Evolutionary conservation across 352 stramenopile species (phyloP), one percentile per base, ranked within the genome.

Genomic region (Hyaloperonospora brassicae): DNA sequence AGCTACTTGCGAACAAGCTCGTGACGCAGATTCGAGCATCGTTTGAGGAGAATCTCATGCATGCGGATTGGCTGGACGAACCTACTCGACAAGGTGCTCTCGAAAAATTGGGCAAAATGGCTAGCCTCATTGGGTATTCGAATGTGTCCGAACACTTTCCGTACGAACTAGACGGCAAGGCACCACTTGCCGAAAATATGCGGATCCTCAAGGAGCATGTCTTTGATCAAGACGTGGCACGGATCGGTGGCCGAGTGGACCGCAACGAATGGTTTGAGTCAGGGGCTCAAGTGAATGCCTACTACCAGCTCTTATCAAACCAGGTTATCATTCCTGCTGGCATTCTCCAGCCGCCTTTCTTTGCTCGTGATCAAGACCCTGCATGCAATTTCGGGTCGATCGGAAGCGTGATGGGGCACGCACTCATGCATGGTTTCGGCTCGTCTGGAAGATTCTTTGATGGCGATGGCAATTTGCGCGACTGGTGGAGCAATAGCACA

Each of bases 361-460:
- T 98, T 54, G 69, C 91, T 43, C 73, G 72, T 21, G 67, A 76
- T 27, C 68, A 66, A 0, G 86, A 97, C 38, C 70, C 89, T 34
- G 86, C 89, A 9, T 84, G 93, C 2, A 98, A 98, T 55, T 98
- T 94, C 62, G 95, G 95, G 12, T 79, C 77, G 1, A 98, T 98
- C 57, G 91, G 93, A 14, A 88, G 79, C 10, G 75, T 98, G 41
- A 95, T 98, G 45, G 95, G 90, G 4, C 95, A 98, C 59, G 95
- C 98, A 64, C 93, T 98, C 65, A 98, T 89, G 2, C 95, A 98
- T 61, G 95, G 91, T 5, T 98, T 97, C 64, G 95, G 98, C 56
- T 84, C 95, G 46, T 84, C 93, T 30, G 94, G 93, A 5, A 71
- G 87, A 38, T 95, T 96, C 55, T 97, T 86, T 50, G 78, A 87